Evolutionary conservation across 208 protist genomes (phyloP).

Genomic region (Crithidia acanthocephali): DNA sequence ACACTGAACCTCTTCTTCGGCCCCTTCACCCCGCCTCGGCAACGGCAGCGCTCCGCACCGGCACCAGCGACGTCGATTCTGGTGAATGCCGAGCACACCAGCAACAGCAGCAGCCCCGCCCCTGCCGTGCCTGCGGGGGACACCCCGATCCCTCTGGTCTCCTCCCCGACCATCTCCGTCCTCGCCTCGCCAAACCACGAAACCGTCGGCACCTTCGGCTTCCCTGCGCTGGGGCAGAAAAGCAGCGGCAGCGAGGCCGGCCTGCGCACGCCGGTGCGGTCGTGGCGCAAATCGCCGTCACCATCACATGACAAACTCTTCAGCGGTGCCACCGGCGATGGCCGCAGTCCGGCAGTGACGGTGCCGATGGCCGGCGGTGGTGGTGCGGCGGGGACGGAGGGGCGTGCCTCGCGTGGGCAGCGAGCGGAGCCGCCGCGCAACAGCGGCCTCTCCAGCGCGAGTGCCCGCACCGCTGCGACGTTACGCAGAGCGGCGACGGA

Average conservation of each 20-base stretch:
- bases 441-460: neutral
- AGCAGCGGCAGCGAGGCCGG: neutral
- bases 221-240: constrained; percentile 4
- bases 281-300: constrained; percentile 11
- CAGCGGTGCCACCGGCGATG: neutral
- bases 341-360: neutral
- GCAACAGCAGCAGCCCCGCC: neutral
- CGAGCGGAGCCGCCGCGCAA: neutral
- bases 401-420: neutral
- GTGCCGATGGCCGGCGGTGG: neutral
- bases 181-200: constrained; percentile 3
- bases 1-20: constrained; percentile 16
- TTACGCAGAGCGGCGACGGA: neutral
- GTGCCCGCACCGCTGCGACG: neutral
- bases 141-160: neutral
- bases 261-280: constrained; percentile 7
- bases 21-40: neutral
- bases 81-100: constrained; percentile 1
- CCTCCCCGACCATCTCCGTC: neutral
- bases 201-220: constrained; percentile 5
- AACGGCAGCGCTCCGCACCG: neutral
- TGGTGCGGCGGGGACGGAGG: neutral
- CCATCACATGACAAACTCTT: neutral
- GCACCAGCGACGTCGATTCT: constrained; percentile 1
- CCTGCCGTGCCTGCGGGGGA: neutral